Conservation (phyloP, 2,329 filamentous ascomycete genomes). For the Alternaria ethzedia region DNA sequence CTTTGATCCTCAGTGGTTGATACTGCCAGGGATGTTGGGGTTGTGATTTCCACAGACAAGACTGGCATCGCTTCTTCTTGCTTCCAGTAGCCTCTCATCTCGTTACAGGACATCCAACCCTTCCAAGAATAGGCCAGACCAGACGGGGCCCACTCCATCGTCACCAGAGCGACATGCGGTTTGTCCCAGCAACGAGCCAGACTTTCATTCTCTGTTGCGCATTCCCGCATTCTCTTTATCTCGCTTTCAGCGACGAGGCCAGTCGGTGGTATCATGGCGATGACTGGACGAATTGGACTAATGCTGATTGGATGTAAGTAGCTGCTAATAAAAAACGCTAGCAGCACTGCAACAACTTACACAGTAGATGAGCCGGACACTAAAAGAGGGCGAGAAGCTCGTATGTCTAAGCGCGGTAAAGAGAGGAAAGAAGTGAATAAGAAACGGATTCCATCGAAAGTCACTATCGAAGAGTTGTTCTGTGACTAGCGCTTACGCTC, state of each 20-base stretch:
- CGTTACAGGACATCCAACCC: neutral
- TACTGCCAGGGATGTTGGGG: neutral
- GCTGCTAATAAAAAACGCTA: neutral
- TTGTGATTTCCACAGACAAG: neutral
- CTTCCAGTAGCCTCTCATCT: neutral
- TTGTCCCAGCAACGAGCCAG: neutral
- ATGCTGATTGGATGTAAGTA: neutral
- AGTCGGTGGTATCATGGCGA: neutral
- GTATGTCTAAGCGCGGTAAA: neutral
- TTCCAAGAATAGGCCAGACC: neutral
- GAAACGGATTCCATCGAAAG: neutral
- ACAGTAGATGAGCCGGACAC: neutral
- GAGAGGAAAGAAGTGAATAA: neutral
- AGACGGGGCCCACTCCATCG: neutral
- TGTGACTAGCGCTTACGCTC: neutral
- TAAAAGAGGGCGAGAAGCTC: neutral
- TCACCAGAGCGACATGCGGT: neutral
- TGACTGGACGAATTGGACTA: neutral
- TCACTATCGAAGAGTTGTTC: neutral
- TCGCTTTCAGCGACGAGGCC: neutral
- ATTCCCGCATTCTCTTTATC: neutral
- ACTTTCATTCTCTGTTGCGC: neutral
- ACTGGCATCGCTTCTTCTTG: neutral
- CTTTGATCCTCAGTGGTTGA: neutral
- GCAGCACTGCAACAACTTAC: neutral